phyloP scores from a whole-genome alignment of 139 green algal species.

The Chlorella sp. region DNA sequence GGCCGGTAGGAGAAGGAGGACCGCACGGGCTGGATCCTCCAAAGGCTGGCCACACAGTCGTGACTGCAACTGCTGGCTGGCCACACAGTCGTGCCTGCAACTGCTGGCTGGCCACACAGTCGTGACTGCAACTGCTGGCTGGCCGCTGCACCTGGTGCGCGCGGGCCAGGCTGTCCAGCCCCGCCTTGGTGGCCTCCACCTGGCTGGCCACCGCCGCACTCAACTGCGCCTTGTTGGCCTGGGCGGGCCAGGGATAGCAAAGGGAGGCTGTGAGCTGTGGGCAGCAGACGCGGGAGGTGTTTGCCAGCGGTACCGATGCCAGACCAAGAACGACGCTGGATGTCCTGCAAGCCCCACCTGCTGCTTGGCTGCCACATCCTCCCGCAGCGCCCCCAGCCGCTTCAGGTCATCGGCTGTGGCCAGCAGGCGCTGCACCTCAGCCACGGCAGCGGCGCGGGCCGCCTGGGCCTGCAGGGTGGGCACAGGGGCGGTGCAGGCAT shows the following conservation, averaged over 20 bases:
- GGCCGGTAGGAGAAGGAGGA: too few relatives aligned
- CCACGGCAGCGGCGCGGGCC: conserved; percentile 40
- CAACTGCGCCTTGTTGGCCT: conserved; percentile 59
- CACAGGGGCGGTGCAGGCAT: too few relatives aligned
- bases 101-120: too few relatives aligned
- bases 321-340: not conserved
- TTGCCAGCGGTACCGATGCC: not conserved
- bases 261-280: not conserved
- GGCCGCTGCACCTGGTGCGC: conserved; percentile 51
- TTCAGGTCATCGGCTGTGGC: conserved; percentile 70
- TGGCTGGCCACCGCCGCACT: conserved; percentile 61
- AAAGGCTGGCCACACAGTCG: too few relatives aligned
- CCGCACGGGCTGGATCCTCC: too few relatives aligned
- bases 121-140: too few relatives aligned
- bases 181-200: conserved; percentile 63
- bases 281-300: not conserved
- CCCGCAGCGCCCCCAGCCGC: conserved; percentile 48
- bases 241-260: not conserved
- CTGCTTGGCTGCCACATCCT: conserved; percentile 55
- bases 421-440: conserved; percentile 51
- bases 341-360: conserved; percentile 13
- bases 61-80: too few relatives aligned
- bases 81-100: too few relatives aligned
- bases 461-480: conserved; percentile 45
- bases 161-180: conserved; percentile 74